Evolutionary conservation across 768 basidiomycete species (phyloP).

Genomic region (Lactarius tabidus): DNA sequence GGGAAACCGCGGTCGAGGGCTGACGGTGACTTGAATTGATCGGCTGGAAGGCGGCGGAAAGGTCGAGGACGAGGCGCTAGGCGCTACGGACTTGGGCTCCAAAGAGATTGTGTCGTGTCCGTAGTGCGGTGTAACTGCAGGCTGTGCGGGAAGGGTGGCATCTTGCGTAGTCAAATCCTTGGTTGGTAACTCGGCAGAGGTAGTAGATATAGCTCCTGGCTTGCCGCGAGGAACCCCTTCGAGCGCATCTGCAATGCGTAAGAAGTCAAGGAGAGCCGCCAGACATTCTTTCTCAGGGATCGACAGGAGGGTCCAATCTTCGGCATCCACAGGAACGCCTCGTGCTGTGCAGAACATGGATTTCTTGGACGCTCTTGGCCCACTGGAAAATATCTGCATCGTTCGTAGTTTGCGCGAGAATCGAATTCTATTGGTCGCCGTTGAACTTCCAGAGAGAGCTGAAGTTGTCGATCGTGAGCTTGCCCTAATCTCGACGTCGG

Average conservation of each 20-base stretch:
- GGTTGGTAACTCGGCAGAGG: background rate
- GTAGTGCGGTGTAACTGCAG: background rate
- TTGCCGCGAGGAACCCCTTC: slow-evolving; percentile 6
- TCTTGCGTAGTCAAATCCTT: background rate
- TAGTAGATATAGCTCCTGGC: background rate
- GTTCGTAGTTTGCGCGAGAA: slow-evolving; percentile 26
- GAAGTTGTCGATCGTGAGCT: slow-evolving; percentile 3
- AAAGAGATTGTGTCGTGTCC: background rate
- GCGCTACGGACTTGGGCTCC: background rate
- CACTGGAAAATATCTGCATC: slow-evolving; percentile 16
- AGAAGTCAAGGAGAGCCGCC: slow-evolving; percentile 21
- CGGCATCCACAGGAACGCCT: slow-evolving; percentile 10
- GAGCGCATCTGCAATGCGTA: slow-evolving; percentile 17
- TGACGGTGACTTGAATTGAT: slow-evolving; percentile 18
- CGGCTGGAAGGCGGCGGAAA: slow-evolving; percentile 1
- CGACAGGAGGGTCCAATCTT: slow-evolving; percentile 21
- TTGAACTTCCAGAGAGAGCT: background rate
- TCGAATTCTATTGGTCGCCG: slow-evolving; percentile 7
- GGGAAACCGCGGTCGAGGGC: slow-evolving; percentile 22
- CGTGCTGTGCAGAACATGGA: slow-evolving; percentile 23
- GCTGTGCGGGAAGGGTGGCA: background rate
- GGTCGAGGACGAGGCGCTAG: background rate
- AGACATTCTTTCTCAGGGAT: slow-evolving; percentile 19
- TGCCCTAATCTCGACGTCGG: slow-evolving; percentile 40
- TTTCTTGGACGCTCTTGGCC: slow-evolving; percentile 16